Conservation (phyloP, 2,329 filamentous ascomycete genomes). For the Blastomyces emzantsi region DNA sequence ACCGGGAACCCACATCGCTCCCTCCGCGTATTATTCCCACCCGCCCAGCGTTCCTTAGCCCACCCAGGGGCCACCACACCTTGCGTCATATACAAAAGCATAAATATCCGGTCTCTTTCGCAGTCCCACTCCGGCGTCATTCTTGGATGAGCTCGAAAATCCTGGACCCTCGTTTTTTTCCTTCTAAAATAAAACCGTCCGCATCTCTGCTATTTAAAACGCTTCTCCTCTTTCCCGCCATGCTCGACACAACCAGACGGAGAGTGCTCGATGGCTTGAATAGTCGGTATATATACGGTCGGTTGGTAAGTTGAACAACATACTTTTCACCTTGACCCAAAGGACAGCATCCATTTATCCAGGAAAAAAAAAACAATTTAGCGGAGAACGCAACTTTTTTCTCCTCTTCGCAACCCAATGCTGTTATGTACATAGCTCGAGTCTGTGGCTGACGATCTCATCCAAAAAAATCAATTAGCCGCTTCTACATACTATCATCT, state of each 20-base stretch:
- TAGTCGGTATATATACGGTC: conserved; percentile 40
- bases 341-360: background rate
- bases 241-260: conserved; percentile 35
- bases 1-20: background rate
- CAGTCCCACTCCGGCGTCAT: background rate
- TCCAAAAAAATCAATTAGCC: conserved; percentile 51
- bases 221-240: conserved; percentile 22
- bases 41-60: too few relatives aligned
- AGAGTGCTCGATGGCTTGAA: conserved; percentile 39
- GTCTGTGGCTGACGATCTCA: background rate
- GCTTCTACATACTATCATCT: conserved; percentile 72
- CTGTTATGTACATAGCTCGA: background rate
- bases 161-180: background rate
- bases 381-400: background rate
- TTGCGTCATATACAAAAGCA: conserved; percentile 7
- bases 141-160: conserved; percentile 1
- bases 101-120: background rate
- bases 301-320: conserved; percentile 29
- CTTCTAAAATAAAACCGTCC: conserved; percentile 6
- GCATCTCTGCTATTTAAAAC: conserved; percentile 15
- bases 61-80: background rate
- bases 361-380: background rate
- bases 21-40: background rate
- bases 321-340: background rate
- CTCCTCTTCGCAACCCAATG: background rate